These are phyloP conservation scores for Neurospora africana DNA, from an alignment of 495 filamentous ascomycete species.

Conservation along the genomic window DNA sequence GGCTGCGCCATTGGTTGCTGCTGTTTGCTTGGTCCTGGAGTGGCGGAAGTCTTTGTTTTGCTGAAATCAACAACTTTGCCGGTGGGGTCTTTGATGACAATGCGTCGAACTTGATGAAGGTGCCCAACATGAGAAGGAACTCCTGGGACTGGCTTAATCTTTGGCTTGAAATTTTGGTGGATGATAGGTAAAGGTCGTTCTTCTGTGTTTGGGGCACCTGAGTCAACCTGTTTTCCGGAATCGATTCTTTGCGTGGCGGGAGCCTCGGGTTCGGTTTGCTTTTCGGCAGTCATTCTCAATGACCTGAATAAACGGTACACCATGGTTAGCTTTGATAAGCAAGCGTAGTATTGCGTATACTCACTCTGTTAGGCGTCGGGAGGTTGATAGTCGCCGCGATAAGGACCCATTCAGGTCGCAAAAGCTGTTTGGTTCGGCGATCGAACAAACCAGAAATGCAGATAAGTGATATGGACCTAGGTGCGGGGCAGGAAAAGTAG, in stretches of 20 bases:
- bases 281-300: not conserved
- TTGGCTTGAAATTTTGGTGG: not conserved
- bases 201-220: not conserved
- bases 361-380: not conserved
- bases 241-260: not conserved
- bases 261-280: not conserved
- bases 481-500: not conserved
- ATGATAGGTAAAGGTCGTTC: not conserved
- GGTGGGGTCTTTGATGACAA: not conserved
- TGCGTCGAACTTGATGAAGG: not conserved
- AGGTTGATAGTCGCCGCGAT: not conserved
- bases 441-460: not conserved
- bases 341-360: not conserved
- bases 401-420: not conserved
- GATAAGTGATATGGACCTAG: not conserved
- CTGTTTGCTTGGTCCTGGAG: not conserved
- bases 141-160: not conserved
- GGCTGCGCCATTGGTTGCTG: not conserved
- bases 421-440: not conserved
- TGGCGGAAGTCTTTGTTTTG: not conserved
- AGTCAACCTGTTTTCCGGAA: not conserved
- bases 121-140: not conserved
- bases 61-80: not conserved
- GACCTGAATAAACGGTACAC: not conserved
- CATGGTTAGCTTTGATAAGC: not conserved